Percentiles rank a stretch among this genome's conserved stretches.
These are phyloP conservation scores for Rhytidhysteron rufulum DNA, from an alignment of 2,329 filamentous ascomycete genomes.

Conservation along the genomic window DNA sequence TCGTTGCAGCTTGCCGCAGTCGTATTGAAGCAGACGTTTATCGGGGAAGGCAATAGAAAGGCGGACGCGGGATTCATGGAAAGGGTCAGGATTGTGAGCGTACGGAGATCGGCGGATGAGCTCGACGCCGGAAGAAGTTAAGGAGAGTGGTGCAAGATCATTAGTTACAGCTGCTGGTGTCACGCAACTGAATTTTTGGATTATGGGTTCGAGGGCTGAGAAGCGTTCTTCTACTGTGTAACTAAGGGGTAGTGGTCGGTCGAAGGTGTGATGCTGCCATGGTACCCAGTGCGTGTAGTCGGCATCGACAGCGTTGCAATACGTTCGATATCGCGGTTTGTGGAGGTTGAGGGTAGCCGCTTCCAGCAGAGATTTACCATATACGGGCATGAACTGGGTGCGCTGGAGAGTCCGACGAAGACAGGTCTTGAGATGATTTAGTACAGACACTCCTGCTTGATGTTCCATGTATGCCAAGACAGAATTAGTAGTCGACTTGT, in stretches of 20 bases:
- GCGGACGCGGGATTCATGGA: constrained; percentile 89
- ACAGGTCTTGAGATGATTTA: constrained; percentile 73
- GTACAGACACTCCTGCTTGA: constrained; percentile 61
- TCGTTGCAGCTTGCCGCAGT: constrained; percentile 92
- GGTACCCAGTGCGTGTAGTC: too few relatives aligned
- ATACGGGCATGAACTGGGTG: constrained; percentile 75
- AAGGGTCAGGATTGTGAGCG: constrained; percentile 65
- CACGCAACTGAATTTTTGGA: constrained; percentile 87
- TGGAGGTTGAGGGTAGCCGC: constrained; percentile 59
- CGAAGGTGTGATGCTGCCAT: constrained; percentile 72
- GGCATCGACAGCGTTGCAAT: constrained; percentile 21
- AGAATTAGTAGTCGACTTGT: constrained; percentile 65
- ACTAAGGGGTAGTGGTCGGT: constrained; percentile 63
- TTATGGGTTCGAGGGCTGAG: constrained; percentile 65
- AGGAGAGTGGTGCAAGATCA: constrained; percentile 67
- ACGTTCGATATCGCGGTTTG: constrained; percentile 26
- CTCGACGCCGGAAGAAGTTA: constrained; percentile 54
- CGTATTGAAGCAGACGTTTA: constrained; percentile 91
- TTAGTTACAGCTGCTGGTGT: constrained; percentile 84
- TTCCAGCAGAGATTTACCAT: constrained; percentile 74
- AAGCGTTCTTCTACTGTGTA: constrained; percentile 71
- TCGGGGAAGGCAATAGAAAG: constrained; percentile 96
- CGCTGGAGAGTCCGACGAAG: constrained; percentile 78
- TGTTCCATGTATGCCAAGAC: constrained; percentile 67
- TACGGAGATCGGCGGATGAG: constrained; percentile 55